Percentiles rank a stretch among this genome's conserved stretches.
These are phyloP conservation scores for Ascochyta lentis DNA, from an alignment of 2,329 filamentous ascomycete species.

Conservation along the genomic window DNA sequence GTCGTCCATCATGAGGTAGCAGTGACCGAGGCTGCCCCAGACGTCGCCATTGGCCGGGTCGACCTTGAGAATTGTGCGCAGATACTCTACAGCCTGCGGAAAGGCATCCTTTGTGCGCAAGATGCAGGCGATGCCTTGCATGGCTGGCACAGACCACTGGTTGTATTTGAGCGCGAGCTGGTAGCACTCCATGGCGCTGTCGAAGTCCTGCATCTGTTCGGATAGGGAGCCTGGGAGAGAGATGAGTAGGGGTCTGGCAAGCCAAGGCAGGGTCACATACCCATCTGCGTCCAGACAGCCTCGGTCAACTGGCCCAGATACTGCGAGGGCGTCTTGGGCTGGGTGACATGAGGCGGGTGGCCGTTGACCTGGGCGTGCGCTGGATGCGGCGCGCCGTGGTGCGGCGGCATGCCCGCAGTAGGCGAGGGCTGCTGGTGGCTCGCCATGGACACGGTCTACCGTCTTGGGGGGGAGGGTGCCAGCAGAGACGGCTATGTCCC, in stretches of 20 bases:
- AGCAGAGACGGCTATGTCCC: conserved; percentile 6
- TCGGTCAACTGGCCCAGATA: conserved; percentile 83
- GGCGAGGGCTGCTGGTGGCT: conserved; percentile 79
- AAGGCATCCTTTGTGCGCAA: conserved; percentile 92
- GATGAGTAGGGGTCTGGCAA: conserved; percentile 30
- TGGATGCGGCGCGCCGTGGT: conserved; percentile 71
- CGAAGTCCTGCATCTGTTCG: conserved; percentile 85
- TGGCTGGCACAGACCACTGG: conserved; percentile 83
- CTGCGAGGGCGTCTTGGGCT: conserved; percentile 71
- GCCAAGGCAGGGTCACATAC: conserved; percentile 60
- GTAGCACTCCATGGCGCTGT: conserved; percentile 89
- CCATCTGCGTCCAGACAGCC: conserved; percentile 88
- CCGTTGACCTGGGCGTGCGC: conserved; percentile 65
- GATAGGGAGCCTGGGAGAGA: conserved; percentile 73
- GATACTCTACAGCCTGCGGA: conserved; percentile 89
- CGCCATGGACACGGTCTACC: conserved; percentile 60
- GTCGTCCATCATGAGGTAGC: conserved; percentile 98
- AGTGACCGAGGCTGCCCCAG: conserved; percentile 97
- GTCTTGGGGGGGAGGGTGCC: conserved; percentile 3
- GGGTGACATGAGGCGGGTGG: conserved; percentile 61
- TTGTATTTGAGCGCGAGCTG: conserved; percentile 90
- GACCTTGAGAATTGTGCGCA: conserved; percentile 88
- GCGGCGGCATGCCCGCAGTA: conserved; percentile 72
- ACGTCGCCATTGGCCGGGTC: conserved; percentile 91
- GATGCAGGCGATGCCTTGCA: conserved; percentile 93